Evolutionary conservation across 2,329 filamentous ascomycete genomes (phyloP), one percentile per base, ranked within the genome.

Genomic region (Aureobasidium sp.): DNA sequence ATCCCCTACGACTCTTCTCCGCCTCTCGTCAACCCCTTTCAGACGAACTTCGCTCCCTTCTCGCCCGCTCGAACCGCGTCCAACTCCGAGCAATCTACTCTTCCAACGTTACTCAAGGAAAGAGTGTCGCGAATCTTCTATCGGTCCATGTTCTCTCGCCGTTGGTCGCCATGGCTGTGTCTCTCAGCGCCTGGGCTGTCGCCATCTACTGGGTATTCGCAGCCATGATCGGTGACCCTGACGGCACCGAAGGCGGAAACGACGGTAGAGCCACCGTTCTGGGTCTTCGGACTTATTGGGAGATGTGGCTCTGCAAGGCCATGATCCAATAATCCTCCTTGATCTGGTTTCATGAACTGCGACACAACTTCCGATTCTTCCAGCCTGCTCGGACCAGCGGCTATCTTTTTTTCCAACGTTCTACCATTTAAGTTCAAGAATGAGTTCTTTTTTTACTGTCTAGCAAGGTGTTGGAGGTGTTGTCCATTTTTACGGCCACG

Each of bases 121-220:
- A 75, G 67, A 72, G 71, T 53, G 66, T 75, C 4, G 67, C 73
- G 2, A 75, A 77, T 70, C 75, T 86, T 17, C 71, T 85, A 9
- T 65, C 79, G 58, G 77, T 86, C 53, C 78, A 84, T 64, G 67
- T 84, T 1, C 71, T 84, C 29, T 82, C 82, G 3, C 82, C 84
- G 1, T 68, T 86, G 42, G 71, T 85, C 53, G 82, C 82, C 59
- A 71, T 85, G 12, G 82, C 79, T 41, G 76, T 86, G 51, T 78
- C 83, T 22, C 70, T 85, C 15, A 79, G 81, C 1, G 78, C 81
- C 6, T 87, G 84, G 84, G 80, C 82, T 0, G 78, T 83, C 0
- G 84, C 82, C 1, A 80, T 77, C 22, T 87, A 86, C 73, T 87
- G 84, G 84, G 73, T 85, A 57, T 85, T 84, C 68, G 78, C 82